These are phyloP conservation scores for Claviceps monticola DNA, from an alignment of 2,329 filamentous ascomycete species.

Conservation along the genomic window DNA sequence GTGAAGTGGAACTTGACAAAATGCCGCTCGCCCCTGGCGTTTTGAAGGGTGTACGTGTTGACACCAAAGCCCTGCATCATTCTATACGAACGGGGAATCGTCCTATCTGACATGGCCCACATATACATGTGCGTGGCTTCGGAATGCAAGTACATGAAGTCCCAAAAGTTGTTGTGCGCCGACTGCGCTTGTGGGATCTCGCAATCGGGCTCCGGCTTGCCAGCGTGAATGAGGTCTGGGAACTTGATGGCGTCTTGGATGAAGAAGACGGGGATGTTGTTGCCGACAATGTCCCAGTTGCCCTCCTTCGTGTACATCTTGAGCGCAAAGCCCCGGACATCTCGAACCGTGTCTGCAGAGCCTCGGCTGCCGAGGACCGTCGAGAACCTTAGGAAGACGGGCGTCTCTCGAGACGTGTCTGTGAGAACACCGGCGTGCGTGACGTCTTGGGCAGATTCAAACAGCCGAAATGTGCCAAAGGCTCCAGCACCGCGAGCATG, in stretches of 20 bases:
- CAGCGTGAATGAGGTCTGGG: slow-evolving; percentile 48
- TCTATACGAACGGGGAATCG: slow-evolving; percentile 59
- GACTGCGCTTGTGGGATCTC: slow-evolving; percentile 58
- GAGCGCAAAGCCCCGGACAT: slow-evolving; percentile 66
- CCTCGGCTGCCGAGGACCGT: slow-evolving; percentile 64
- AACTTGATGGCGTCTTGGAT: slow-evolving; percentile 63
- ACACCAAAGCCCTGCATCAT: slow-evolving; percentile 85
- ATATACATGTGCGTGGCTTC: slow-evolving; percentile 69
- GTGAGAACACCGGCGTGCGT: slow-evolving; percentile 50
- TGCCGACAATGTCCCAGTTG: slow-evolving; percentile 8
- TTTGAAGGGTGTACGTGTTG: slow-evolving; percentile 60
- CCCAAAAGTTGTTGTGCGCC: slow-evolving; percentile 67
- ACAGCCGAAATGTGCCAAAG: slow-evolving; percentile 56
- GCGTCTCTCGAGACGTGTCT: slow-evolving; percentile 36
- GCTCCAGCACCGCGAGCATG: slow-evolving; percentile 58
- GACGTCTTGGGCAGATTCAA: slow-evolving; percentile 51
- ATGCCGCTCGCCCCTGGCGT: slow-evolving; percentile 51
- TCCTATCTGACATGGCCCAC: slow-evolving; percentile 65
- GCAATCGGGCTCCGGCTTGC: slow-evolving; percentile 40
- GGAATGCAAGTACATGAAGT: slow-evolving; percentile 48
- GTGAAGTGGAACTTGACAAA: slow-evolving; percentile 73
- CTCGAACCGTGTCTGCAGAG: slow-evolving; percentile 69
- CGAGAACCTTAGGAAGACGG: slow-evolving; percentile 46
- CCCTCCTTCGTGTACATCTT: slow-evolving; percentile 47
- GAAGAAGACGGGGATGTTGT: slow-evolving; percentile 8